phyloP scores from a whole-genome alignment of 352 stramenopile genomes.

The Saprolegnia diclina region DNA sequence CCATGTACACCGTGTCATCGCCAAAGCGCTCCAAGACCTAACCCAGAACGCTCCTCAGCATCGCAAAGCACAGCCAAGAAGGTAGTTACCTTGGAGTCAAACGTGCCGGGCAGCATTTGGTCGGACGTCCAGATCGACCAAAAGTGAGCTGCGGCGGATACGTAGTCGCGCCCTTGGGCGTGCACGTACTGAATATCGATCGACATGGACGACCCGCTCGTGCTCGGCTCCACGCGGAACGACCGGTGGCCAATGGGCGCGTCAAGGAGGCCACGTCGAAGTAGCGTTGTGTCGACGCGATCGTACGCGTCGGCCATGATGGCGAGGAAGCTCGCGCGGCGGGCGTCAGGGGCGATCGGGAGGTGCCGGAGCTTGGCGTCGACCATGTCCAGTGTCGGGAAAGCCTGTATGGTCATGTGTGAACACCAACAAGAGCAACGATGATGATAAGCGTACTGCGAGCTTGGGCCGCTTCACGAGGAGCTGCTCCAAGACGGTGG shows the following conservation, averaged over 20 bases:
- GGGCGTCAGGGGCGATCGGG: neutral
- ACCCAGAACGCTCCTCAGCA: neutral
- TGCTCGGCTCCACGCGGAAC: neutral
- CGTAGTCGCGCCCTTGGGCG: neutral
- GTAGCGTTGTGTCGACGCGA: slow-evolving; percentile 17
- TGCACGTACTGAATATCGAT: slow-evolving; percentile 19
- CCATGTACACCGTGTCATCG: slow-evolving; percentile 12
- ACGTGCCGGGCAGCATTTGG: neutral
- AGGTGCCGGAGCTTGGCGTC: slow-evolving; percentile 4
- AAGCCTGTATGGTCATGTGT: neutral
- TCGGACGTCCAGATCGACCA: neutral
- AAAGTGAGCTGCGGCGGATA: neutral
- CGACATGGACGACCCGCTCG: neutral
- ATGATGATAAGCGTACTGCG: neutral
- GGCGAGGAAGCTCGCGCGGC: slow-evolving; percentile 8
- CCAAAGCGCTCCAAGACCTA: neutral
- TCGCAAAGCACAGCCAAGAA: neutral
- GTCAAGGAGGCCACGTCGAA: slow-evolving; percentile 11
- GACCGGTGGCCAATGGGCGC: neutral
- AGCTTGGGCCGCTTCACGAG: neutral
- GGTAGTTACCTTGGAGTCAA: slow-evolving; percentile 6
- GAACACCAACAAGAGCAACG: neutral
- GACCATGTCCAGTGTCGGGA: slow-evolving; percentile 6
- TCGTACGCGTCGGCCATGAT: slow-evolving; percentile 22
- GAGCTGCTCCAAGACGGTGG: neutral